These are phyloP conservation scores for Beauveria sp. DNA, from an alignment of 2,329 filamentous ascomycete species.

Conservation along the genomic window DNA sequence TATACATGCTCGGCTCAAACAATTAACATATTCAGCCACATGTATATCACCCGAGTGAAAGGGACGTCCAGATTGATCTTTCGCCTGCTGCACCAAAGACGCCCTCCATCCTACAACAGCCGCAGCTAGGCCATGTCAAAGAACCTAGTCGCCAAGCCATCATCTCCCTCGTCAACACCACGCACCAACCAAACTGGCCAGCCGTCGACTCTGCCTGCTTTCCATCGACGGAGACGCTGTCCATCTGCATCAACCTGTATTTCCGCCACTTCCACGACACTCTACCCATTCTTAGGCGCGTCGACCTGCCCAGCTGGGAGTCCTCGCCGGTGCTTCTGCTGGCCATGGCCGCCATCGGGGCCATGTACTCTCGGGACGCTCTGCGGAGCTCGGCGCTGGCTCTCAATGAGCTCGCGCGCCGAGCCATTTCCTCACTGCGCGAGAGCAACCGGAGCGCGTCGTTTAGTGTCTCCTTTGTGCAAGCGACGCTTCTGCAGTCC, in stretches of 20 bases:
- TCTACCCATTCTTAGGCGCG: not conserved
- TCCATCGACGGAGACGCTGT: slow-evolving; percentile 1
- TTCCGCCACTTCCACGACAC: slow-evolving; percentile 9
- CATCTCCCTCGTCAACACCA: slow-evolving; percentile 2
- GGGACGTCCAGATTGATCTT: slow-evolving; percentile 1
- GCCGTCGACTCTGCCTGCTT: not conserved
- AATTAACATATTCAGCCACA: not conserved
- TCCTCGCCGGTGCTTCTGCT: slow-evolving; percentile 5
- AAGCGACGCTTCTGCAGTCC: slow-evolving; percentile 5
- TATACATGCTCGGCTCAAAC: not conserved
- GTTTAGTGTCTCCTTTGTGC: not conserved
- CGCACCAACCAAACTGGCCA: not conserved
- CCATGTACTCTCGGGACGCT: slow-evolving; percentile 2
- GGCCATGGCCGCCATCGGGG: slow-evolving; percentile 7
- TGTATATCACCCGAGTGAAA: slow-evolving; percentile 6
- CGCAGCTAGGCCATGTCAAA: not conserved
- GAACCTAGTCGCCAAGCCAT: not conserved
- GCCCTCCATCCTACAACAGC: slow-evolving; percentile 1
- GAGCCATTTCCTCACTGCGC: not conserved
- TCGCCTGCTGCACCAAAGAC: not conserved
- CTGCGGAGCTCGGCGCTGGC: not conserved
- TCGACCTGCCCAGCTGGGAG: not conserved
- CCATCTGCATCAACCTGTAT: slow-evolving; percentile 7
- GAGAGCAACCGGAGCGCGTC: not conserved
- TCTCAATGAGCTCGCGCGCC: slow-evolving; percentile 1